phyloP scores from a whole-genome alignment of 108 stramenopile genomes.

The Stephanodiscus minutulus region DNA sequence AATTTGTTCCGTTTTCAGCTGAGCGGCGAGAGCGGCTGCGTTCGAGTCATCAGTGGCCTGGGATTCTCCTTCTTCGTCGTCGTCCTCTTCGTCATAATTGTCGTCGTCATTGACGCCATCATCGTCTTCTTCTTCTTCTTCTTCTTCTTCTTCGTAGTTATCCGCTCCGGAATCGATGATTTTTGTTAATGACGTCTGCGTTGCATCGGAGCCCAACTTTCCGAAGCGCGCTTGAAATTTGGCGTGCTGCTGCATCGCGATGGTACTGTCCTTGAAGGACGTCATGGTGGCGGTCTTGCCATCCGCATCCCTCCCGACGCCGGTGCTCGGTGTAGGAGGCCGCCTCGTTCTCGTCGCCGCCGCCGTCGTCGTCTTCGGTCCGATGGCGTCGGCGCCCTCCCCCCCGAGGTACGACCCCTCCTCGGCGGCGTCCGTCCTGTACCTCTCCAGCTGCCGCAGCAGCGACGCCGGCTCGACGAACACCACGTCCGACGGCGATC shows the following conservation, averaged over 20 bases:
- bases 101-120: slow-evolving; percentile 10
- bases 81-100: no score
- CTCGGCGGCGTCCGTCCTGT: slow-evolving; percentile 29
- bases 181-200: neutral
- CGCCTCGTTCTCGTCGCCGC: neutral
- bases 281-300: slow-evolving; percentile 44
- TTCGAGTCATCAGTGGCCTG: neutral
- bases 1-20: slow-evolving; percentile 45
- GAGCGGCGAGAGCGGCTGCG: slow-evolving; percentile 24
- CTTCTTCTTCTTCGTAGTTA: neutral
- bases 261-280: slow-evolving; percentile 34
- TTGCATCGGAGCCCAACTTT: slow-evolving; percentile 4
- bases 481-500: slow-evolving; percentile 34
- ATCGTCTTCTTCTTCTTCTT: neutral
- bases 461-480: slow-evolving; percentile 53
- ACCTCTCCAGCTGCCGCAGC: slow-evolving; percentile 41
- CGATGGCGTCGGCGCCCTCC: slow-evolving; percentile 19
- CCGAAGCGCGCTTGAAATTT: slow-evolving; percentile 44
- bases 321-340: neutral
- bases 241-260: slow-evolving; percentile 40
- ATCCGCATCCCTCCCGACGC: slow-evolving; percentile 15
- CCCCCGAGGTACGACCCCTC: slow-evolving; percentile 48
- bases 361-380: neutral
- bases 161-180: neutral
- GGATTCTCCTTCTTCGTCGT: no score